phyloP scores from a whole-genome alignment of 1,139 yeast species.

The Magnusiomyces paraingens region DNA sequence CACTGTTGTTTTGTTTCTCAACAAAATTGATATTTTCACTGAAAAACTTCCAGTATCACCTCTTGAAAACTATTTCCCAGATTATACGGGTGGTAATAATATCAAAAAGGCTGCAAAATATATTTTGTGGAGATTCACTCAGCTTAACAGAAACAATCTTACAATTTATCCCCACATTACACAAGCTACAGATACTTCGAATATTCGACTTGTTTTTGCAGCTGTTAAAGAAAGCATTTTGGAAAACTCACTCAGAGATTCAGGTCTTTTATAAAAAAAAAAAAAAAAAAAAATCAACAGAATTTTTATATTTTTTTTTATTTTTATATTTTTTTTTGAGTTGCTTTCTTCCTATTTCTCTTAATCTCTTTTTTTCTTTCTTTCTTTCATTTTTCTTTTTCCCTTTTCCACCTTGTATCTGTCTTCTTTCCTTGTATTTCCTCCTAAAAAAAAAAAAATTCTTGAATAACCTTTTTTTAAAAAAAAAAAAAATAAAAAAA shows the following conservation, averaged over 20 bases:
- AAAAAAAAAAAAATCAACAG: not conserved
- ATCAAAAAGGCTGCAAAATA: conserved; percentile 92
- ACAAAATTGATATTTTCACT: conserved; percentile 84
- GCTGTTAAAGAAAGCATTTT: conserved; percentile 86
- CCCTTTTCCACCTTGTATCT: no score
- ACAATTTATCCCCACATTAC: conserved; percentile 86
- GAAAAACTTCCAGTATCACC: conserved; percentile 81
- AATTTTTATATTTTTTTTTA: no score
- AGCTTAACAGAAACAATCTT: conserved; percentile 74
- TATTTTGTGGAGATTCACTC: conserved; percentile 84
- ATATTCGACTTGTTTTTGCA: conserved; percentile 81
- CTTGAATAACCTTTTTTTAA: no score
- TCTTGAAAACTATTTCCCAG: conserved; percentile 77
- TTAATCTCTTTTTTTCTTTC: no score
- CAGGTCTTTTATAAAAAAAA: conserved; percentile 57
- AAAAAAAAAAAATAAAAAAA: no score
- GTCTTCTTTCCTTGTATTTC: no score
- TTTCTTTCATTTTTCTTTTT: no score
- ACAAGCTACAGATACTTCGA: conserved; percentile 90
- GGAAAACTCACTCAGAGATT: conserved; percentile 76
- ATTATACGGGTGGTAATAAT: conserved; percentile 82
- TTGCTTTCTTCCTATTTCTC: no score
- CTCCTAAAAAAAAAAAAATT: no score
- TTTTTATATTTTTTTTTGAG: not conserved
- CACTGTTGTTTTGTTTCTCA: conserved; percentile 75